Percentiles rank a stretch among this genome's conserved stretches.
Conservation (phyloP, 2,329 filamentous ascomycete genomes). For the Scedosporium dehoogii region DNA sequence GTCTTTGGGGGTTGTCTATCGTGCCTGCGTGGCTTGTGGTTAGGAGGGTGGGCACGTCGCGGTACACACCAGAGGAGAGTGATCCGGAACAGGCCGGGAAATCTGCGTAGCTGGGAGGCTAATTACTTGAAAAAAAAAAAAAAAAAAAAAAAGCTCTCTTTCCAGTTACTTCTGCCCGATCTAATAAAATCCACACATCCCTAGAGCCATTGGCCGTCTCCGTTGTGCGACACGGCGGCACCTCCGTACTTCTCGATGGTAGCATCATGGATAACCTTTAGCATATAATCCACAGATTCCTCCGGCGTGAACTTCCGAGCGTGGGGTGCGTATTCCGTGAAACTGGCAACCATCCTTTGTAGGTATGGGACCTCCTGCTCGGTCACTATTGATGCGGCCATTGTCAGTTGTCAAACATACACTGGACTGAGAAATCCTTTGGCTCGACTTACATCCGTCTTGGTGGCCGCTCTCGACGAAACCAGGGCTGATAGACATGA, state of each 20-base stretch:
- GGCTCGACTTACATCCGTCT: conserved; percentile 13
- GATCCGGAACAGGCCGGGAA: too few species aligned
- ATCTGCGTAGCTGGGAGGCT: too few species aligned
- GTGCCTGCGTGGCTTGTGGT: conserved; percentile 55
- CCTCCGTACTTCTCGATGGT: background rate
- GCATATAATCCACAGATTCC: background rate
- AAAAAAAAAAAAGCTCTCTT: too few species aligned
- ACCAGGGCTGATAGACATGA: conserved; percentile 41
- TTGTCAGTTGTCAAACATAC: background rate
- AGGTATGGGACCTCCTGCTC: background rate
- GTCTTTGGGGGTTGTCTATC: conserved; percentile 54
- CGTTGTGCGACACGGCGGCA: background rate
- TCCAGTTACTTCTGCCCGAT: background rate
- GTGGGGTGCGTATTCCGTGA: background rate
- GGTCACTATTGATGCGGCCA: background rate
- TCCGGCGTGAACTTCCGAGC: background rate
- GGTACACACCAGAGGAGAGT: too few species aligned
- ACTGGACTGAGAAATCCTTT: background rate
- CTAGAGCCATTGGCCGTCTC: background rate
- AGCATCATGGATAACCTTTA: background rate
- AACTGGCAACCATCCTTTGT: background rate
- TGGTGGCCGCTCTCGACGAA: conserved; percentile 32
- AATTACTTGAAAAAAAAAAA: too few species aligned
- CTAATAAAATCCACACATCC: too few species aligned
- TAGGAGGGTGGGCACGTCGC: too few species aligned